Evolutionary conservation across 331 rosid species (phyloP).

Genomic region (Prunus yedoensis): DNA sequence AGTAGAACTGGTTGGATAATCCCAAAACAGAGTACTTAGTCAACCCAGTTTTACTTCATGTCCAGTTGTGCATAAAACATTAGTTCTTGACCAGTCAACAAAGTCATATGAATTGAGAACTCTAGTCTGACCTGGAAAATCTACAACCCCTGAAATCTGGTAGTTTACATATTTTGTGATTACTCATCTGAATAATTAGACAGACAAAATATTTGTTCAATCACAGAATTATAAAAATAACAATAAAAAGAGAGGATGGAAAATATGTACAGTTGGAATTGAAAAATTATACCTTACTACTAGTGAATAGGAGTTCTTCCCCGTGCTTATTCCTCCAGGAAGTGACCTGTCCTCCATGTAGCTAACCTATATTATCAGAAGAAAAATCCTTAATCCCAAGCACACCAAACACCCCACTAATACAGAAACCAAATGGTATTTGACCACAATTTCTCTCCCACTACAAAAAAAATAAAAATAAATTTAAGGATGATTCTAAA

Average conservation of each 20-base stretch:
- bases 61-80: neutral
- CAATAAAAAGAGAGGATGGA: neutral
- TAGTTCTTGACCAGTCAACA: neutral
- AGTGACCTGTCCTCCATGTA: constrained; percentile 86
- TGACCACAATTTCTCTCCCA: constrained; percentile 11
- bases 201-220: neutral
- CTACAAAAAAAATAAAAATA: constrained; percentile 10
- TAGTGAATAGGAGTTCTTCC: constrained; percentile 87
- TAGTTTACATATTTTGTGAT: neutral
- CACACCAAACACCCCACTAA: neutral
- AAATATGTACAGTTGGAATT: neutral
- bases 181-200: neutral
- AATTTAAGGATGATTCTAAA: constrained; percentile 11
- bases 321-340: constrained; percentile 89
- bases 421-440: constrained; percentile 11
- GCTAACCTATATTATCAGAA: constrained; percentile 64
- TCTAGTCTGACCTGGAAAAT: neutral
- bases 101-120: neutral
- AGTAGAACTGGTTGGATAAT: neutral
- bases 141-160: neutral
- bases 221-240: neutral
- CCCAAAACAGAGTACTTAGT: neutral
- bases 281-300: constrained; percentile 63
- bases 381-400: constrained; percentile 19
- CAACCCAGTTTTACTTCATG: neutral